Base-by-base conservation (phyloP, 805 yeast species). In the Hanseniaspora lindneri region DNA sequence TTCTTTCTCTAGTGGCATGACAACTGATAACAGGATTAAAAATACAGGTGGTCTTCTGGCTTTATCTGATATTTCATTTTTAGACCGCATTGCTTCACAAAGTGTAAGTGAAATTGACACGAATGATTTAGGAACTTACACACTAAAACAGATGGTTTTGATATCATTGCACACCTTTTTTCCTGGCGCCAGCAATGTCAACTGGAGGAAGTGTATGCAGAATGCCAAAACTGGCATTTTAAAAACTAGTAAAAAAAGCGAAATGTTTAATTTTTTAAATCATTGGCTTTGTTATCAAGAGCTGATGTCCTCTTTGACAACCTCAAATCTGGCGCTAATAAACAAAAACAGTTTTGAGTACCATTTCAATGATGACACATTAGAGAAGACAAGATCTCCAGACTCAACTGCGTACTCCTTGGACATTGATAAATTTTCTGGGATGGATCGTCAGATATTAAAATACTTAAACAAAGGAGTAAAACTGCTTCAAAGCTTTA, bases 231-330 rank as follows among this genome's bases (percentile, higher is more conserved):
- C 30, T 11, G 48, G 48, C 4, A 30, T 28, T 23, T 3, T 35
- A 10, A 35, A 44, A 11, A 44, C 48, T 8, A 35, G 29, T 20
- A 13, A 39, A n/a, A 23, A 14, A 14, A 44, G 13, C 21, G 48
- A 44, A 25, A 35, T 44, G 41, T 35, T 44, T 36, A 21, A 30
- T 21, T 44, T 44, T 27, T 29, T 44, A 19, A 44, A 29, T 19
- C 41, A 44, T 21, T 44, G 48, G 48, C 21, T 44, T 14, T 36
- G 48, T 20, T 44, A 44, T 19, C 48, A 44, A 34, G 71, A 66
- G 47, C 68, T 69, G 19, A 29, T 44, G 48, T 36, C 48, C 2
- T 44, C 48, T 14, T 29, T 44, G 17, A 44, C 48, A 21, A 44
- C 48, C 11, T 44, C 48, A 16, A 37, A 44, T 24, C 16, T 44